Conservation (phyloP, 805 yeast species). For the Lipomyces sp. region DNA sequence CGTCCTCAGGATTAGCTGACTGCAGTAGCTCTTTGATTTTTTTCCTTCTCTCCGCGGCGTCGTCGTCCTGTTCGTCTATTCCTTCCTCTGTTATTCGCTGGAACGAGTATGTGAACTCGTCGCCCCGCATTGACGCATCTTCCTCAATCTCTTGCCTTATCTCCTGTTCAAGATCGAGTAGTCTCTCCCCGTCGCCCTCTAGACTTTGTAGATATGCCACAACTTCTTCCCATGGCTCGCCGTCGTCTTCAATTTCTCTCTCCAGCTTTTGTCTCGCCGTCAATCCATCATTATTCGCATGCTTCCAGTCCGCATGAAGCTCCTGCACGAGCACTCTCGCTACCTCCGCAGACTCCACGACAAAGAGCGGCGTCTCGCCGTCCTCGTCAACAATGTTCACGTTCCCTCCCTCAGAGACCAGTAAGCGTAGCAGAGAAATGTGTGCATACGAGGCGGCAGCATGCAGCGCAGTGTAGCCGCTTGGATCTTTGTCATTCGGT, state of each 20-base stretch:
- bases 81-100: conserved; percentile 28
- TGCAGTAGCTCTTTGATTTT: conserved; percentile 67
- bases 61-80: conserved; percentile 30
- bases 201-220: conserved; percentile 56
- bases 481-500: conserved; percentile 77
- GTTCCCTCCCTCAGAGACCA: conserved; percentile 66
- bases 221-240: conserved; percentile 70
- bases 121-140: conserved; percentile 3
- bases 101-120: conserved; percentile 27
- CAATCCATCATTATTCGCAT: conserved; percentile 68
- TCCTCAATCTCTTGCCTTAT: conserved; percentile 9
- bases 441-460: conserved; percentile 97
- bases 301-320: conserved; percentile 60
- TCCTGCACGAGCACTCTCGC: conserved; percentile 68
- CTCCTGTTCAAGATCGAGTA: conserved; percentile 21
- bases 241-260: conserved; percentile 68
- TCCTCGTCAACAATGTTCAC: conserved; percentile 79
- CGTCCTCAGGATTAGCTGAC: conserved; percentile 79
- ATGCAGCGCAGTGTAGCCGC: conserved; percentile 95
- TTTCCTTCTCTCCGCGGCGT: conserved; percentile 42
- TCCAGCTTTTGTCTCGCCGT: conserved; percentile 41
- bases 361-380: conserved; percentile 95
- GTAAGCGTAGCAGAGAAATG: conserved; percentile 56
- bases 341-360: conserved; percentile 65
- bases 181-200: conserved; percentile 36